Evolutionary conservation across 306 rosid genomes (phyloP).

Genomic region (Malus sieversii): DNA sequence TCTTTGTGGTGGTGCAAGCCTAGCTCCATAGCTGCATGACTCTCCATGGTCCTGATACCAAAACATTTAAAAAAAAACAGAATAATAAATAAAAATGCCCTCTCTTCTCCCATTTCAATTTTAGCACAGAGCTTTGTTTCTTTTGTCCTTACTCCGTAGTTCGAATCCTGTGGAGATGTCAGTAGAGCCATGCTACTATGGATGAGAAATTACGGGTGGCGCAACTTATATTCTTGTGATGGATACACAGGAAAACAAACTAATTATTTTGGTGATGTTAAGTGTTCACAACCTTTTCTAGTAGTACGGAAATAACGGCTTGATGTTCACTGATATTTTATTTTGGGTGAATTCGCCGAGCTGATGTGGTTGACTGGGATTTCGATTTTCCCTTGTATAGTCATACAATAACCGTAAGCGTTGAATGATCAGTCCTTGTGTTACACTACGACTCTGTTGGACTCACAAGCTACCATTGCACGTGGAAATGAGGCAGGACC

Average conservation of each 20-base stretch:
- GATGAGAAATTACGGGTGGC: not conserved
- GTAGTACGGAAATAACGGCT: not conserved
- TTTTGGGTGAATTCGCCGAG: too few species aligned
- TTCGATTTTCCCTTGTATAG: too few species aligned
- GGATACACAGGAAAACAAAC: not conserved
- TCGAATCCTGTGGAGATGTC: not conserved
- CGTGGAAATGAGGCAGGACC: too few species aligned
- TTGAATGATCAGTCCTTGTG: too few species aligned
- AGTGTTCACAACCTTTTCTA: not conserved
- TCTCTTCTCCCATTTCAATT: not conserved
- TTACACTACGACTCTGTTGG: too few species aligned
- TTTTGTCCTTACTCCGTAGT: not conserved
- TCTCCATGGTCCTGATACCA: slow-evolving; percentile 98
- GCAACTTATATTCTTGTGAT: not conserved
- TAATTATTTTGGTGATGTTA: not conserved
- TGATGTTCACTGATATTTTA: not conserved
- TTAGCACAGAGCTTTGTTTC: not conserved
- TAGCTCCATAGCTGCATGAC: slow-evolving; percentile 79
- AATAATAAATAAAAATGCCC: not conserved
- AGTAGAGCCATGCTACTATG: not conserved
- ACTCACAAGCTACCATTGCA: too few species aligned
- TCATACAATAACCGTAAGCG: too few species aligned
- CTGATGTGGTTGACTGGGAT: too few species aligned
- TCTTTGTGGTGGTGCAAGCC: slow-evolving; percentile 91
- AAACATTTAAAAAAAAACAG: slow-evolving; percentile 34